These are phyloP conservation scores for Metarhizium album DNA, from an alignment of 2,329 filamentous ascomycete genomes.

Conservation along the genomic window DNA sequence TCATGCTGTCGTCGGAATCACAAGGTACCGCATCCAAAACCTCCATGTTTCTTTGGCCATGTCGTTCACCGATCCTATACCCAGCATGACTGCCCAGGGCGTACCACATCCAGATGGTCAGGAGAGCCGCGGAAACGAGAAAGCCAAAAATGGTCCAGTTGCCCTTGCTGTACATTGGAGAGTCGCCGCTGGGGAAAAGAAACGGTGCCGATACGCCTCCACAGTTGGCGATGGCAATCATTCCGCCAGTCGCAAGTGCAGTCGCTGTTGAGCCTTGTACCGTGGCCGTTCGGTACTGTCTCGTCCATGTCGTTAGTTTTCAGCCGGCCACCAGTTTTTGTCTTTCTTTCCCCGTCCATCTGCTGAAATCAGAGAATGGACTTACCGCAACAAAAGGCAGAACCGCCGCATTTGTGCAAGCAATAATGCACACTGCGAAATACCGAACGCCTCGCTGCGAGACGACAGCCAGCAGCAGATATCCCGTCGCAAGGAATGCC, in stretches of 20 bases:
- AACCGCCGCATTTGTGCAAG: constrained; percentile 22
- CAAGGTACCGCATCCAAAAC: constrained; percentile 11
- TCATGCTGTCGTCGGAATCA: constrained; percentile 11
- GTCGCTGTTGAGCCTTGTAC: constrained; percentile 22
- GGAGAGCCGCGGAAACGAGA: constrained; percentile 14
- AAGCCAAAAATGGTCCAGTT: constrained; percentile 25
- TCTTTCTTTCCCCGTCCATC: not conserved
- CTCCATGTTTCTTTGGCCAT: constrained; percentile 12
- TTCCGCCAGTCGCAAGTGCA: constrained; percentile 22
- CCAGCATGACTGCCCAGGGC: constrained; percentile 21
- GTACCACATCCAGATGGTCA: constrained; percentile 20
- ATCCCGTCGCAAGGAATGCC: constrained; percentile 18
- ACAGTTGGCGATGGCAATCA: constrained; percentile 23
- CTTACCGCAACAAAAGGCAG: constrained; percentile 22
- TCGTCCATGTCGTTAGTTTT: constrained; percentile 1
- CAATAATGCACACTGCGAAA: constrained; percentile 21
- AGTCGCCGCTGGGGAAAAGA: constrained; percentile 19
- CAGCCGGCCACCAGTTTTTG: not conserved
- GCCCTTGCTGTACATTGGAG: constrained; percentile 22
- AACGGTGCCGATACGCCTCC: constrained; percentile 24
- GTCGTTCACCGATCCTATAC: constrained; percentile 15
- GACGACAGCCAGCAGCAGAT: constrained; percentile 20
- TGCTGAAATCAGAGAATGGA: constrained; percentile 1
- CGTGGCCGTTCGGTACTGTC: constrained; percentile 21
- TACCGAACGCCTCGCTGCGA: constrained; percentile 19